Conservation (phyloP, 2,329 filamentous ascomycete species). For the Myriosclerotinia curreyana region DNA sequence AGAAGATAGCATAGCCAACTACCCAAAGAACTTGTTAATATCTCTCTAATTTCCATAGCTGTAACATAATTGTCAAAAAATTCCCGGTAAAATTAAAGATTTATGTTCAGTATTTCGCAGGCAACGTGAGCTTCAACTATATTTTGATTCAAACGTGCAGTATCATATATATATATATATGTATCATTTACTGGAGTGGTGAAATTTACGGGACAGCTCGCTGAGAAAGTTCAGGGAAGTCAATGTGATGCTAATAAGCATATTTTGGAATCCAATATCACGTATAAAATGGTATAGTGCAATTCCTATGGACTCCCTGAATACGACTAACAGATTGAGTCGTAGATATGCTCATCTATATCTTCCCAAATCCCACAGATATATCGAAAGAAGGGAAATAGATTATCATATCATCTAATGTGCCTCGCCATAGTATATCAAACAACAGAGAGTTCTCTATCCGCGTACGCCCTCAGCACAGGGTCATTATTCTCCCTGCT, state of each 20-base stretch:
- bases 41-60: too few relatives aligned
- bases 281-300: too few relatives aligned
- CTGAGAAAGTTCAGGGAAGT: neutral
- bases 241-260: neutral
- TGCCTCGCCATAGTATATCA: neutral
- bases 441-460: too few relatives aligned
- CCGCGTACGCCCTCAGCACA: neutral
- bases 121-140: too few relatives aligned
- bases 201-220: neutral
- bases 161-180: neutral
- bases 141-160: too few relatives aligned
- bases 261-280: neutral
- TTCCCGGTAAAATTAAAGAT: too few relatives aligned
- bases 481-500: fast-evolving
- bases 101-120: neutral
- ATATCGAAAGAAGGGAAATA: neutral
- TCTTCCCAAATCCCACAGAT: neutral
- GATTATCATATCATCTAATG: neutral
- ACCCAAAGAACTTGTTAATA: too few relatives aligned
- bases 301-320: too few relatives aligned
- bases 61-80: too few relatives aligned
- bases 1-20: too few relatives aligned
- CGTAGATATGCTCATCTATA: neutral
- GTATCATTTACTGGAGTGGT: neutral
- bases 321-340: neutral